Percentiles rank a stretch among this genome's conserved stretches.
These are phyloP conservation scores for Ceratocystis cubensis DNA, from an alignment of 2,329 filamentous ascomycete species.

Conservation along the genomic window DNA sequence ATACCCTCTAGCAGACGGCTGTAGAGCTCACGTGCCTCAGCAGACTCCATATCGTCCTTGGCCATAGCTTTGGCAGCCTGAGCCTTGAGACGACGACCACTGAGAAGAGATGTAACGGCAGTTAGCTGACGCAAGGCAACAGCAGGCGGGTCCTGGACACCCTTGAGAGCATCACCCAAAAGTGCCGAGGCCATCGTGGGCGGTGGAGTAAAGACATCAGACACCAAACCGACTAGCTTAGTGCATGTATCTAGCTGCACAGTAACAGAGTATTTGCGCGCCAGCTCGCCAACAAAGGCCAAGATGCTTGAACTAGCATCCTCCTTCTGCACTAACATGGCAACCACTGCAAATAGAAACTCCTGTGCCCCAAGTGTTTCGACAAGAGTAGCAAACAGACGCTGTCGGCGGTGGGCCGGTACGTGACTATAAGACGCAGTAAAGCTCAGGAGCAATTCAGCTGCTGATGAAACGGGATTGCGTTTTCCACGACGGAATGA, in stretches of 20 bases:
- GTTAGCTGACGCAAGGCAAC: constrained; percentile 43
- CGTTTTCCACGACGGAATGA: constrained; percentile 73
- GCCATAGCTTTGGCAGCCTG: constrained; percentile 47
- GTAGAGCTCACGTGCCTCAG: constrained; percentile 56
- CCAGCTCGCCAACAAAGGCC: constrained; percentile 62
- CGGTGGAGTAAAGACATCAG: constrained; percentile 63
- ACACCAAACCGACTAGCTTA: constrained; percentile 61
- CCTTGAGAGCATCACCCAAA: constrained; percentile 37
- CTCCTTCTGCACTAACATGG: constrained; percentile 79
- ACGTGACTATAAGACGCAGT: constrained; percentile 95
- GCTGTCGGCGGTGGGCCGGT: constrained; percentile 68
- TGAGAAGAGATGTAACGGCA: constrained; percentile 45
- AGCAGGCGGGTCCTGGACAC: constrained; percentile 33
- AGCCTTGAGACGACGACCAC: constrained; percentile 43
- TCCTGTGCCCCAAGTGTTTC: constrained; percentile 75
- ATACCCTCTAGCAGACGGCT: constrained; percentile 54
- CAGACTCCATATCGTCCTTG: constrained; percentile 51
- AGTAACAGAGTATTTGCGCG: constrained; percentile 58
- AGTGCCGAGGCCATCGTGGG: constrained; percentile 60
- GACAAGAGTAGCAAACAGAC: constrained; percentile 72
- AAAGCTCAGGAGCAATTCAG: constrained; percentile 88
- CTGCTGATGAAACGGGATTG: constrained; percentile 64
- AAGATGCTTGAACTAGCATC: constrained; percentile 55
- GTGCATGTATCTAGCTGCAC: constrained; percentile 68
- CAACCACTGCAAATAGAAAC: constrained; percentile 74